Percentiles rank a stretch among this genome's conserved stretches.
phyloP scores from a whole-genome alignment of 2,329 filamentous ascomycete species.

The Neofusicoccum parvum region DNA sequence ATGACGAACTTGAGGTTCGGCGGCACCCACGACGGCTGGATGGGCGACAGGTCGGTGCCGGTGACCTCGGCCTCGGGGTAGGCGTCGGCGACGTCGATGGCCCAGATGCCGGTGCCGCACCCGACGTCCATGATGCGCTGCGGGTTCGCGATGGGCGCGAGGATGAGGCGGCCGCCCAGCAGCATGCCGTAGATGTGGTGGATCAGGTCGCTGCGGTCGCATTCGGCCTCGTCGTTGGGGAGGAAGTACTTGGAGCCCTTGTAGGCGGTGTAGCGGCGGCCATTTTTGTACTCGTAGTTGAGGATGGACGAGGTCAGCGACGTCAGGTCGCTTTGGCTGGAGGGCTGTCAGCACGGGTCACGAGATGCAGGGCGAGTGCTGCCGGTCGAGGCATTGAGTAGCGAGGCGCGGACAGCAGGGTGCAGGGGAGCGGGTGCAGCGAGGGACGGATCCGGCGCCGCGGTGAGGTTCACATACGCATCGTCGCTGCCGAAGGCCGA shows the following conservation, averaged over 20 bases:
- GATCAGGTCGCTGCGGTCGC: conserved; percentile 37
- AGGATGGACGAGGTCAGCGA: conserved; percentile 13
- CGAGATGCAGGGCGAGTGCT: neutral
- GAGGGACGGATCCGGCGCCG: too few species aligned
- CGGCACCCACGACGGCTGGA: conserved; percentile 50
- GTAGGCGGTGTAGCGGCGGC: conserved; percentile 39
- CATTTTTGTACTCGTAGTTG: conserved; percentile 19
- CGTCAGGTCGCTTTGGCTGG: conserved; percentile 4
- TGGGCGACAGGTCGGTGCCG: conserved; percentile 52
- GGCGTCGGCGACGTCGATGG: conserved; percentile 36
- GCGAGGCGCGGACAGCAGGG: neutral
- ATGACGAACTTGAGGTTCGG: conserved; percentile 54
- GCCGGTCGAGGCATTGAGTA: too few species aligned
- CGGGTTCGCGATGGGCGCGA: conserved; percentile 31
- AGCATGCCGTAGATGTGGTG: conserved; percentile 42
- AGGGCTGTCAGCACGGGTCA: neutral
- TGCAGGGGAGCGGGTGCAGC: neutral
- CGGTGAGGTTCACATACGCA: neutral
- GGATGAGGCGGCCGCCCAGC: conserved; percentile 39
- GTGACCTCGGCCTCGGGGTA: conserved; percentile 39
- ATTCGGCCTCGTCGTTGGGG: conserved; percentile 43
- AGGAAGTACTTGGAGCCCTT: conserved; percentile 36
- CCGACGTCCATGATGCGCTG: conserved; percentile 37
- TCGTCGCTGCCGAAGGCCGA: conserved; percentile 7
- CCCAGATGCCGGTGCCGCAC: conserved; percentile 37